Evolutionary conservation across 768 basidiomycete genomes (phyloP), one percentile per base, ranked within the genome.

Genomic region (Baorangia bicolor): DNA sequence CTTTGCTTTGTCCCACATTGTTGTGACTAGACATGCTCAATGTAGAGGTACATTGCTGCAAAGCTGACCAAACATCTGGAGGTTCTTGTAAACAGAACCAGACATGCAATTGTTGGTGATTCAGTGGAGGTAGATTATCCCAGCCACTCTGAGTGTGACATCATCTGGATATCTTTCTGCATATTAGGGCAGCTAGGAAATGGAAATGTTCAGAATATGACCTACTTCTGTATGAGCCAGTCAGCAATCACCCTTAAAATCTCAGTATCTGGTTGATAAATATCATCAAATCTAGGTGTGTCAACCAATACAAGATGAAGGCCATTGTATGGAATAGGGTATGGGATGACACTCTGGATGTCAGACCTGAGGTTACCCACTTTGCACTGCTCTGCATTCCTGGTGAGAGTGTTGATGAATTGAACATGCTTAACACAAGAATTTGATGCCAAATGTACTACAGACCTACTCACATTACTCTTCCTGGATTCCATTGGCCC

Each of bases 21-120:
- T 77, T 1, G 75, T 77, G n/a, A 71, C 62, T 14, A 78, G 56
- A 20, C 69, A 58, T 5, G 73, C 63, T 20, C 73, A 73, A 34
- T n/a, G 59, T 28, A 72, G 49, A 8, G 68, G 61, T 4, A 57
- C 21, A 11, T 62, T 31, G 5, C 76, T 77, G 38, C 77, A 78
- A 18, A 78, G 53, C 25, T 64, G 60, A 25, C 63, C 57, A 53
- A 77, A 74, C 58, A 75, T 53, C 18, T 60, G 55, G 45, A 76
- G 67, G 52, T 73, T 74, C 39, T 62, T 66, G 23, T 47, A 45
- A 10, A 57, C 54, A 16, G 71, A 67, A 14, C 71, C 74, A 11
- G 64, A 57, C 63, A 77, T 64, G 4, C 73, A 68, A 25, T 59
- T 73, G 49, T 74, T 69, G 30, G 71, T 65, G 41, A 77, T 75